A percentile compares a stretch with the other conserved stretches of the same genome.
These are phyloP conservation scores for Linum usitatissimum DNA, from an alignment of 345 rosid genomes.

Conservation along the genomic window DNA sequence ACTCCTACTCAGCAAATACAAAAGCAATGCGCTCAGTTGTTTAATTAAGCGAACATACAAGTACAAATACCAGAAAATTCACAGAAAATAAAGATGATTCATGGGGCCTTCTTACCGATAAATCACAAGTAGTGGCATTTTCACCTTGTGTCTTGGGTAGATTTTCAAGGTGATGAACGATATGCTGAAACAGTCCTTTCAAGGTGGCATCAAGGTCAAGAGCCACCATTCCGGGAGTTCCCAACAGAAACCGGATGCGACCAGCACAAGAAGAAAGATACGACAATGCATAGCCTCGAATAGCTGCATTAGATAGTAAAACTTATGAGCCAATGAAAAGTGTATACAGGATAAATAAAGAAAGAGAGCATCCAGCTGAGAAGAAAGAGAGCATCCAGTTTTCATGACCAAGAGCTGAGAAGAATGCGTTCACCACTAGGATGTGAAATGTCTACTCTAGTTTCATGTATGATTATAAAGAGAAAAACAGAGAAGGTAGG, in stretches of 20 bases:
- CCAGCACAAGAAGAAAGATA: conserved; percentile 98
- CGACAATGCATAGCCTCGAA: conserved; percentile 94
- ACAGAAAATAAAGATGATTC: conserved; percentile 1
- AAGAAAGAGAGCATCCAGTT: neutral
- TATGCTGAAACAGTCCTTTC: conserved; percentile 78
- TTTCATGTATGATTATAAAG: neutral
- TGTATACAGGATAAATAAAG: neutral
- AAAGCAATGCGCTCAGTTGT: neutral
- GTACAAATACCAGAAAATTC: conserved; percentile 2
- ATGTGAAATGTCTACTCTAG: neutral
- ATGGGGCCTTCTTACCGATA: conserved; percentile 62
- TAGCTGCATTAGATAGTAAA: conserved; percentile 54
- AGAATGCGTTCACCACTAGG: neutral
- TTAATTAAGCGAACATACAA: neutral
- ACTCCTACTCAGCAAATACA: conserved; percentile 50
- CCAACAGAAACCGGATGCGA: conserved; percentile 81
- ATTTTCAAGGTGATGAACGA: conserved; percentile 78
- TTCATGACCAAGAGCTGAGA: neutral
- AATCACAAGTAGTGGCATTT: conserved; percentile 76
- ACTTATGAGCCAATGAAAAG: neutral
- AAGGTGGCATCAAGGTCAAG: conserved; percentile 82
- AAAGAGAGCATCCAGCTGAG: neutral
- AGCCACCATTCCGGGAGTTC: conserved; percentile 97
- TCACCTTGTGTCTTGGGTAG: conserved; percentile 89
- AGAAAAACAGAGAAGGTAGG: neutral